phyloP scores from a whole-genome alignment of 257 asterid species.

The Solanum arcanum region DNA sequence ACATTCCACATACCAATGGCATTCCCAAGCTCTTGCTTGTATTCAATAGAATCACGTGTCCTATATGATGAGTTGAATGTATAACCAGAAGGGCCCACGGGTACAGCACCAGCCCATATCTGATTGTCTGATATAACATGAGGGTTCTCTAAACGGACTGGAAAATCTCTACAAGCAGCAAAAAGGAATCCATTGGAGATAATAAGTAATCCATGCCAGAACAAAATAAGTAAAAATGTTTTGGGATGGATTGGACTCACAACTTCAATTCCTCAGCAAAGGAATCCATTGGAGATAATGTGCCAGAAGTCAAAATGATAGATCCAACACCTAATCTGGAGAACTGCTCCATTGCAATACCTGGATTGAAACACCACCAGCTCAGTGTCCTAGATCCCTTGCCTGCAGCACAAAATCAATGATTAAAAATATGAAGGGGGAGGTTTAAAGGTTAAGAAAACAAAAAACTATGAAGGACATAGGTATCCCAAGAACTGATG shows the following conservation, averaged over 20 bases:
- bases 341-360: slow-evolving; percentile 94
- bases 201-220: not conserved
- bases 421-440: not conserved
- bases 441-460: not conserved
- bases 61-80: slow-evolving; percentile 87
- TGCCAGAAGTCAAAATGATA: slow-evolving; percentile 94
- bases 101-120: slow-evolving; percentile 89
- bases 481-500: not conserved
- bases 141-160: slow-evolving; percentile 95
- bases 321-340: slow-evolving; percentile 72
- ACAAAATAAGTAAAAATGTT: not conserved
- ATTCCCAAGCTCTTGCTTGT: slow-evolving; percentile 94
- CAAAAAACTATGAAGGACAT: not conserved
- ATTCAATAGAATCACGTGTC: slow-evolving; percentile 75
- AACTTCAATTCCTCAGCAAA: slow-evolving; percentile 91
- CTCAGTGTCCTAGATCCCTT: slow-evolving; percentile 72
- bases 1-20: slow-evolving; percentile 68
- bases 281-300: slow-evolving; percentile 96
- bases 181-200: not conserved
- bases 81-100: slow-evolving; percentile 92
- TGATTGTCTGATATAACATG: slow-evolving; percentile 88
- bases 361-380: slow-evolving; percentile 99
- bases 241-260: slow-evolving; percentile 30
- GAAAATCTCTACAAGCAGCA: slow-evolving; percentile 53
- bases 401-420: slow-evolving; percentile 24